Evolutionary conservation across 1,139 yeast genomes (phyloP), one percentile per base, ranked within the genome.

Genomic region (Zygoascus hellenicus): DNA sequence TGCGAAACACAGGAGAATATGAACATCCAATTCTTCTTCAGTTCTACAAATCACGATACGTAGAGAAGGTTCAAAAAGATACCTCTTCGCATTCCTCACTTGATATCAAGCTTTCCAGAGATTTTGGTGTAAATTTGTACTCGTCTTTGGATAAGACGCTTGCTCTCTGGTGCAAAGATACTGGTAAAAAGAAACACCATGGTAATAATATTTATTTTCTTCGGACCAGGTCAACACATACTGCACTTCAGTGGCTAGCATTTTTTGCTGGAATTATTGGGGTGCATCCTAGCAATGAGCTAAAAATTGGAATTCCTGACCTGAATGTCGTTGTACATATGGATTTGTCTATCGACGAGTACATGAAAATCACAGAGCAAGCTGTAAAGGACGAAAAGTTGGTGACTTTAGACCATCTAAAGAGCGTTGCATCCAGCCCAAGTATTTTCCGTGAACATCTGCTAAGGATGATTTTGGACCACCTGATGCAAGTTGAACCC

Each of bases 131-230:
- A 3, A 72, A 68, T 22, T 70, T 86, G 41, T 85, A 82, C 58
- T 85, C 84, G 41, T 63, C 76, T 1, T 65, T 82, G 40, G 96
- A 89, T 59, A 82, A 85, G 57, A 75, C 92, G 0, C 68, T 88
- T 14, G 77, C 79, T 14, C 61, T 84, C 69, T 47, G 75, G 76
- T 10, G 71, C 42, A 47, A 39, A 38, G n/a, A 30, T 3, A 51
- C 38, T 9, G 26, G 45, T 37, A 38, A 51, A 40, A 43, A 40
- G n/a, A 22, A n/a, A n/a, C n/a, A 7, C 26, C 48, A 48, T 9
- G 60, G 61, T 14, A 59, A 65, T 1, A 61, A 62, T 37, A 68
- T 76, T 2, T 81, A 78, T 59, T 74, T 84, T 26, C 58, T 86
- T 47, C 74, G 78, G 45, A 71, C 83, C 13, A 75, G 75, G 42